Base-by-base conservation (phyloP, 2,329 filamentous ascomycete genomes). In the Xylaria sp. region DNA sequence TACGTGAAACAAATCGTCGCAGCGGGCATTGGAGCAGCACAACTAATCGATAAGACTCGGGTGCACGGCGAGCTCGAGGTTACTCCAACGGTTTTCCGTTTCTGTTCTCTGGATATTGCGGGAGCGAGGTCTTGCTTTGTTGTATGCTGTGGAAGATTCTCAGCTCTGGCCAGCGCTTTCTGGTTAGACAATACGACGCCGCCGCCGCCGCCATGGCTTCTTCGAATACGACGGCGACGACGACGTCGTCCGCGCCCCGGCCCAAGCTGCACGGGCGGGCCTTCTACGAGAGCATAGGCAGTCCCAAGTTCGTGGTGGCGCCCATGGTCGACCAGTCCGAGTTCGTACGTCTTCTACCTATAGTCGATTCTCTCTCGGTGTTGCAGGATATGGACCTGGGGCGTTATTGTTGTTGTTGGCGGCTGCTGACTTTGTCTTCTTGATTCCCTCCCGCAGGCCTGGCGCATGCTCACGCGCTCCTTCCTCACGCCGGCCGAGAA, bases 291-390 rank as follows among this genome's bases (percentile, higher is more conserved):
- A 96, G 90, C 69, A 89, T 99, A 57, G 94, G 94, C 19, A 92
- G 89, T 56, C 94, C 94, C 1, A 96, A 91, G 74, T 87, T 89
- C 62, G 85, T 99, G 24, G 82, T 99, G 50, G 94, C 94, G 29
- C 94, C 94, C 34, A 99, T 99, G 94, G 94, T 99, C 19, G 93
- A 99, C 69, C 91, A 97, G 72, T 97, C 92, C 26, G 94, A 99
- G 78, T 97, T 97, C 77, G 92, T 96, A 78, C 62, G 88, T 78
- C 42, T 53, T 58, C 47, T 53, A 45, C 9, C 11, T 22, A 29
- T 19, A 24, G 21, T 29, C 9, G 34, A 50, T 2, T 20, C 4
- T n/a, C n/a, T n/a, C n/a, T n/a, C n/a, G n/a, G n/a, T n/a, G n/a
- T n/a, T n/a, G n/a, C n/a, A n/a, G n/a, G n/a, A n/a, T n/a, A n/a